These are phyloP conservation scores for Rhododendron vialii DNA, from an alignment of 148 eudicot genomes.

Conservation along the genomic window DNA sequence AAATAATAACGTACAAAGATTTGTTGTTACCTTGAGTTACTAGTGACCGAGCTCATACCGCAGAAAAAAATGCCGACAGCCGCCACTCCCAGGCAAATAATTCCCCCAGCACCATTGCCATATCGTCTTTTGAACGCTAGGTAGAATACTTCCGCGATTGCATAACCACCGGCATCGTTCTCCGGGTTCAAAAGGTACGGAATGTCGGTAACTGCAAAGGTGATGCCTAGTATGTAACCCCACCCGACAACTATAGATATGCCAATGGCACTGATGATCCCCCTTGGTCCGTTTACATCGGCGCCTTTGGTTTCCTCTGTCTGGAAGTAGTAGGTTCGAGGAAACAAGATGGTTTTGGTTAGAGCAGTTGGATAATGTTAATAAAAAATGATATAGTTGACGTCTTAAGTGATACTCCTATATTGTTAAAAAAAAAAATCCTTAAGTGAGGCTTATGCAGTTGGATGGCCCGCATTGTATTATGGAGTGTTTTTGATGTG, in stretches of 20 bases:
- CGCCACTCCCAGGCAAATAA: conserved; percentile 70
- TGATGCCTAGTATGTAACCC: conserved; percentile 91
- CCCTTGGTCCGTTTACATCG: conserved; percentile 89
- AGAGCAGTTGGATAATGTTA: conserved; percentile 1
- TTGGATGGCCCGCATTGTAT: no score
- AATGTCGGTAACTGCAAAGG: conserved; percentile 79
- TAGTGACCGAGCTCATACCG: conserved; percentile 89
- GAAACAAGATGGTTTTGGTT: conserved; percentile 4
- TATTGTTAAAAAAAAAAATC: no score
- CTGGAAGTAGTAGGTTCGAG: conserved; percentile 31
- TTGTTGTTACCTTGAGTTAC: conserved; percentile 83
- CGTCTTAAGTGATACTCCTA: no score
- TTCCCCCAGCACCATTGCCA: conserved; percentile 80
- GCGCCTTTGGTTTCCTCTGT: conserved; percentile 94
- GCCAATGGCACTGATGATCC: conserved; percentile 86
- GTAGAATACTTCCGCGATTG: conserved; percentile 86
- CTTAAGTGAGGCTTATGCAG: no score
- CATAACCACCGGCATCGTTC: conserved; percentile 90
- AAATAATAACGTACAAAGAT: neutral
- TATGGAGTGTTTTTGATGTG: no score
- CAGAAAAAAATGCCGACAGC: conserved; percentile 91
- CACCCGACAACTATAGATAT: conserved; percentile 84
- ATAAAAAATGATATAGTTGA: no score
- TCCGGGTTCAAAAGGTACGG: conserved; percentile 60
- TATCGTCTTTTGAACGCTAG: conserved; percentile 69